Percentiles rank a stretch among this genome's conserved stretches.
phyloP scores from a whole-genome alignment of 2,329 filamentous ascomycete genomes.

The Ramichloridium luteum region DNA sequence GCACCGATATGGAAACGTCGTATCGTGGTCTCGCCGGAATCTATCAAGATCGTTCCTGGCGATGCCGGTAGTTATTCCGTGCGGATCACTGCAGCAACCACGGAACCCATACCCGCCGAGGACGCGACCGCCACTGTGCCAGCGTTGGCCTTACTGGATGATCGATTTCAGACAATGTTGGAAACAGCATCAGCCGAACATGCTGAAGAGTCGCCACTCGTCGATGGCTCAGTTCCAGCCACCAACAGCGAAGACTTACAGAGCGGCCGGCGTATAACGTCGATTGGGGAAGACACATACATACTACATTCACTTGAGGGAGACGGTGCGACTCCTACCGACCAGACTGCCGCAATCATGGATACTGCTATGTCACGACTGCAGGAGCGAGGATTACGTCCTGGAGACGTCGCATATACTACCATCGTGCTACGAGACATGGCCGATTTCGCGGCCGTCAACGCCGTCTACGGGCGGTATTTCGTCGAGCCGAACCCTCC shows the following conservation, averaged over 20 bases:
- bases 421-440: slow-evolving; percentile 66
- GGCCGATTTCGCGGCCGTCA: slow-evolving; percentile 64
- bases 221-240: background rate
- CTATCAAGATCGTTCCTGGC: slow-evolving; percentile 45
- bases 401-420: slow-evolving; percentile 28
- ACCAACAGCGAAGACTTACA: background rate
- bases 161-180: slow-evolving; percentile 40
- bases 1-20: slow-evolving; percentile 55
- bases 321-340: slow-evolving; percentile 27
- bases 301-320: slow-evolving; percentile 23
- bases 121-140: slow-evolving; percentile 29
- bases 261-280: too few species aligned
- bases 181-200: slow-evolving; percentile 4
- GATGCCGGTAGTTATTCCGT: slow-evolving; percentile 71
- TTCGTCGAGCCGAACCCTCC: slow-evolving; percentile 74
- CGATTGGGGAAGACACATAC: too few species aligned
- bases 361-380: slow-evolving; percentile 23
- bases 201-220: too few species aligned
- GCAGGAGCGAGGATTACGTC: slow-evolving; percentile 15
- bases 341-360: slow-evolving; percentile 31
- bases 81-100: slow-evolving; percentile 45
- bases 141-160: slow-evolving; percentile 56
- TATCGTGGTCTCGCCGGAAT: slow-evolving; percentile 49
- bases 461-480: slow-evolving; percentile 60
- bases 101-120: slow-evolving; percentile 33